Conservation (phyloP, 208 protist genomes). For the Trichomonas gallinae region DNA sequence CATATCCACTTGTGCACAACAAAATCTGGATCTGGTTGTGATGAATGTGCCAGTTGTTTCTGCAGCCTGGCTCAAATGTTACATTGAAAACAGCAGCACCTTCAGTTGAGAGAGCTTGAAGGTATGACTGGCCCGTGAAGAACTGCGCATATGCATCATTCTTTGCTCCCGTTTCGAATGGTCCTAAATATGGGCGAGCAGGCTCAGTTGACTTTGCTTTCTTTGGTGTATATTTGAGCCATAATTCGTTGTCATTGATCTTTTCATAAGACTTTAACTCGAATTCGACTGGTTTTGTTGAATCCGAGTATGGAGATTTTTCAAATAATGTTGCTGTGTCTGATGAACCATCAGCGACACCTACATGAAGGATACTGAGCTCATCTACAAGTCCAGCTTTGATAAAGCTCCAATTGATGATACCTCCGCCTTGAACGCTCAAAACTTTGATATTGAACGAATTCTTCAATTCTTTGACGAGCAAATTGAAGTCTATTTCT, state of each 20-base stretch:
- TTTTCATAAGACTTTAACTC: too few relatives aligned
- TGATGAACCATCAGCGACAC: not conserved
- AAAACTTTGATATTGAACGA: not conserved
- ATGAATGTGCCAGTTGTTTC: not conserved
- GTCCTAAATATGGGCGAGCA: too few relatives aligned
- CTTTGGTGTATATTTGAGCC: too few relatives aligned
- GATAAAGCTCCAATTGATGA: not conserved
- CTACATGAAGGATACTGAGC: not conserved
- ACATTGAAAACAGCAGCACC: not conserved
- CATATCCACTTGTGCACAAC: too few relatives aligned
- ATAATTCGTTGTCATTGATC: too few relatives aligned
- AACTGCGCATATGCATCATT: not conserved
- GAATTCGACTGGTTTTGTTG: too few relatives aligned
- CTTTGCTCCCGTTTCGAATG: too few relatives aligned
- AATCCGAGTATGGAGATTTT: not conserved
- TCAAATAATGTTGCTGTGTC: not conserved
- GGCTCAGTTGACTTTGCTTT: too few relatives aligned
- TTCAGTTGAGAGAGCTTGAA: not conserved
- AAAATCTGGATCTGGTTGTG: not conserved
- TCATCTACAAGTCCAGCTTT: not conserved
- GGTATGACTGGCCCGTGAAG: not conserved
- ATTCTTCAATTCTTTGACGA: not conserved
- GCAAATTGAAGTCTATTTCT: not conserved
- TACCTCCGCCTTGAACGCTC: not conserved
- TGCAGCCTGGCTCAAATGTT: not conserved